A percentile compares a stretch with the other conserved stretches of the same genome.
Evolutionary conservation across 768 basidiomycete species (phyloP).

Genomic region (Cubamyces sp.): DNA sequence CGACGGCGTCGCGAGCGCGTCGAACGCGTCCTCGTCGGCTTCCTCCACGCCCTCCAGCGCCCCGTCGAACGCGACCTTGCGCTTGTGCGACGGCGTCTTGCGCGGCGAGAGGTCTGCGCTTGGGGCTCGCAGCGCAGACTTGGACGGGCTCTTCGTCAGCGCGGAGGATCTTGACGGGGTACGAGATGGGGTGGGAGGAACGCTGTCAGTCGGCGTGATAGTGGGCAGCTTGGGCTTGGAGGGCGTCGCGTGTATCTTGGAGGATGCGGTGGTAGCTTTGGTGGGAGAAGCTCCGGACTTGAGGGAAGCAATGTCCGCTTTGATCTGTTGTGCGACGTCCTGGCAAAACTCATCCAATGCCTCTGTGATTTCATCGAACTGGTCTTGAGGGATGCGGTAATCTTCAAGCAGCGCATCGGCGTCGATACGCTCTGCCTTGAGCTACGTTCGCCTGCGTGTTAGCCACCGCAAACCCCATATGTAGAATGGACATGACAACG

Average conservation of each 20-base stretch:
- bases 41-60: slow-evolving; percentile 15
- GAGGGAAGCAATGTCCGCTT: slow-evolving; percentile 16
- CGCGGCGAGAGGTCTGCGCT: slow-evolving; percentile 22
- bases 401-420: slow-evolving; percentile 5
- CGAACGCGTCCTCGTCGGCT: slow-evolving; percentile 24
- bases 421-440: slow-evolving; percentile 16
- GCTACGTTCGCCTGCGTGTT: neutral
- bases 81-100: slow-evolving; percentile 34
- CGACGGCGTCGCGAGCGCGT: slow-evolving; percentile 30
- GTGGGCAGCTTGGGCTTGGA: neutral
- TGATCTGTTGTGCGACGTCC: slow-evolving; percentile 15
- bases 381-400: slow-evolving; percentile 15
- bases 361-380: slow-evolving; percentile 26
- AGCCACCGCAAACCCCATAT: neutral
- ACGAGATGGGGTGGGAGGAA: slow-evolving; percentile 8
- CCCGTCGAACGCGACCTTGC: slow-evolving; percentile 31
- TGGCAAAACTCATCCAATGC: slow-evolving; percentile 23
- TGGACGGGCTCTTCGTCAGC: slow-evolving; percentile 27
- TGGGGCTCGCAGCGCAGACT: slow-evolving; percentile 25
- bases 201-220: neutral
- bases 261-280: neutral
- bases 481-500: neutral
- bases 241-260: neutral
- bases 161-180: neutral
- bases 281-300: slow-evolving; percentile 2